Base-by-base conservation (phyloP, 2,329 filamentous ascomycete genomes). In the Sarocladiaceae sp. region DNA sequence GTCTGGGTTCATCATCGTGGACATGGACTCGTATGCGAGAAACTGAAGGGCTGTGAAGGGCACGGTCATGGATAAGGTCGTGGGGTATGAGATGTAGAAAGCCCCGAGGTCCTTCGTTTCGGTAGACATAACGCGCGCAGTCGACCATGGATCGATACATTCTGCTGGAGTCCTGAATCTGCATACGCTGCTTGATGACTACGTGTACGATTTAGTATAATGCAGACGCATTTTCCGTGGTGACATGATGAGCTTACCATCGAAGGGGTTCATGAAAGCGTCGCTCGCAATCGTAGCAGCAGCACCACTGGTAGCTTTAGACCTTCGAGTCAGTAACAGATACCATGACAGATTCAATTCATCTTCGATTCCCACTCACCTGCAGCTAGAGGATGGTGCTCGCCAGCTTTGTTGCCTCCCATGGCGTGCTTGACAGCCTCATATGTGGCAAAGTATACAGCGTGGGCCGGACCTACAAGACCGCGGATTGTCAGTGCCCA, bases 141-240 rank as follows among this genome's bases (percentile, higher is more conserved):
- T 97, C 87, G 53, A 79, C 68, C 72, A 97, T 86, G 20, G 88
- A 91, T 62, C 86, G 87, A 74, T 97, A 96, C 74, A 86, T 84
- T 60, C 81, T 83, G 59, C 85, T 84, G n/a, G 93, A 97, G 64
- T 94, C 88, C 67, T 96, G 90, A 54, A 99, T 88, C 71, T 99
- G 94, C 94, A 99, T 99, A 62, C 94, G 89, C 71, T 99, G 94
- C 74, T 99, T 99, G 76, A 99, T 96, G 56, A 99, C 94, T 97
- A 64, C n/a, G n/a, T n/a, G n/a, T n/a, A n/a, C n/a, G n/a, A n/a
- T n/a, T n/a, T n/a, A n/a, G n/a, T n/a, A n/a, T n/a, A n/a, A n/a
- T n/a, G n/a, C n/a, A n/a, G n/a, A n/a, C n/a, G n/a, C n/a, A n/a
- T n/a, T n/a, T n/a, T n/a, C n/a, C n/a, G n/a, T n/a, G n/a, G n/a